A percentile compares a stretch with the other conserved stretches of the same genome.
phyloP scores from a whole-genome alignment of 352 stramenopile species.

The Phytophthora lateralis region DNA sequence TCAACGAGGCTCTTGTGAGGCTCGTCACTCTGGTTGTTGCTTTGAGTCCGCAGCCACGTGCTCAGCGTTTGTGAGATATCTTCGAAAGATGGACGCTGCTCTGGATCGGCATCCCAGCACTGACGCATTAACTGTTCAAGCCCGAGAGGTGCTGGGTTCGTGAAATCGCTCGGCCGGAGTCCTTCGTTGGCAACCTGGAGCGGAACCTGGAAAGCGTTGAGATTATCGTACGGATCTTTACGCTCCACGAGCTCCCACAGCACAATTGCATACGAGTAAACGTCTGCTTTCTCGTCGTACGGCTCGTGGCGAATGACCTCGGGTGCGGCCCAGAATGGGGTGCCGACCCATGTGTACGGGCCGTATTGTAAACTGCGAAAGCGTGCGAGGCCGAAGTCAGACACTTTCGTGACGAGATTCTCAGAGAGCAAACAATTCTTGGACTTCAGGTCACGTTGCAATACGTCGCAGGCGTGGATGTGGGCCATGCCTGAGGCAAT shows the following conservation, averaged over 20 bases:
- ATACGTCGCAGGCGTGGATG: slow-evolving; percentile 56
- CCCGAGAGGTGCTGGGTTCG: slow-evolving; percentile 49
- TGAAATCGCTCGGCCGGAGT: slow-evolving; percentile 57
- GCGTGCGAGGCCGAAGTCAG: slow-evolving; percentile 74
- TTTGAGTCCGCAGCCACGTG: slow-evolving; percentile 52
- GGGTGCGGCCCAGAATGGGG: slow-evolving; percentile 77
- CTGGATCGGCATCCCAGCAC: slow-evolving; percentile 74
- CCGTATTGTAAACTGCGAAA: slow-evolving; percentile 49
- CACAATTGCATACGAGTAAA: slow-evolving; percentile 81
- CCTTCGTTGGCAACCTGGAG: slow-evolving; percentile 74
- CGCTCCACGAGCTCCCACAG: slow-evolving; percentile 80
- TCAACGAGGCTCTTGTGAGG: slow-evolving; percentile 13
- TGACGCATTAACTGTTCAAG: slow-evolving; percentile 78
- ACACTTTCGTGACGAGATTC: slow-evolving; percentile 77
- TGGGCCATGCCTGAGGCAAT: slow-evolving; percentile 72
- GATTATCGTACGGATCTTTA: slow-evolving; percentile 68
- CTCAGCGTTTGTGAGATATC: slow-evolving; percentile 65
- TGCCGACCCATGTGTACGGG: slow-evolving; percentile 78
- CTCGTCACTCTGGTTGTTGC: slow-evolving; percentile 20
- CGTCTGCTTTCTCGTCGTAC: slow-evolving; percentile 78
- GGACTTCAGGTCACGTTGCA: slow-evolving; percentile 81
- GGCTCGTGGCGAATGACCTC: slow-evolving; percentile 80
- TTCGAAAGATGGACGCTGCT: slow-evolving; percentile 65
- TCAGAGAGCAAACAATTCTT: slow-evolving; percentile 82
- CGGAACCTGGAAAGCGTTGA: slow-evolving; percentile 83